Evolutionary conservation across 2,329 filamentous ascomycete species (phyloP), one percentile per base, ranked within the genome.

Genomic region (Furcasterigmium sp.): DNA sequence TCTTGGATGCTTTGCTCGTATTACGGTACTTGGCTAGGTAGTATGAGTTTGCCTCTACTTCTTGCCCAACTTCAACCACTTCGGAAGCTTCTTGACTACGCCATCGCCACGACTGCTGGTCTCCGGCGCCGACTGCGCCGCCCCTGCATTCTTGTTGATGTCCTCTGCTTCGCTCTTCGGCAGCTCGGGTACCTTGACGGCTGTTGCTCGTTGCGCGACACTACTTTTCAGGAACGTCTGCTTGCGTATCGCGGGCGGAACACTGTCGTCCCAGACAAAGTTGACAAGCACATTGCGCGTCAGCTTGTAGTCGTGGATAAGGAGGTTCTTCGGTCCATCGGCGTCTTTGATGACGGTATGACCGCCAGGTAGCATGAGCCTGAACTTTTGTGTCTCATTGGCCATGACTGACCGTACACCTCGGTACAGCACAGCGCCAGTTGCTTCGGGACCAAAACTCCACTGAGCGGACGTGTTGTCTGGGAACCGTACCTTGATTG

Each of bases 401-500:
- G 80, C 76, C 61, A 98, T 83, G 48, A 91, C 80, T 35, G 71
- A 72, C 41, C 81, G 73, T 15, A 95, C 87, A 50, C 85, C 88
- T 13, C 72, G 69, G 64, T 97, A 89, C 2, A 98, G 69, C 40
- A 78, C 76, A 3, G 75, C 72, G 2, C 84, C 85, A 0, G 86
- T 89, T 42, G 91, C 84, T 2, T 70, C 61, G 17, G 80, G 79
- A 2, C 73, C 75, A 51, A 94, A 81, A n/a, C 73, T 76, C 66
- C 84, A 84, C 41, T 89, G 80, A 25, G 90, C 80, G 42, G 84
- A 82, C 45, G 82, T 86, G 53, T 91, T 87, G 59, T 97, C 91
- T 0, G 91, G 91, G 53, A 96, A 91, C 20, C 91, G 85, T 39
- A 96, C 78, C 51, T 87, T 89, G 50, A 97, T 74, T 21, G 80